Evolutionary conservation across 306 rosid species (phyloP), one percentile per base, ranked within the genome.

Genomic region (Neltuma alba): DNA sequence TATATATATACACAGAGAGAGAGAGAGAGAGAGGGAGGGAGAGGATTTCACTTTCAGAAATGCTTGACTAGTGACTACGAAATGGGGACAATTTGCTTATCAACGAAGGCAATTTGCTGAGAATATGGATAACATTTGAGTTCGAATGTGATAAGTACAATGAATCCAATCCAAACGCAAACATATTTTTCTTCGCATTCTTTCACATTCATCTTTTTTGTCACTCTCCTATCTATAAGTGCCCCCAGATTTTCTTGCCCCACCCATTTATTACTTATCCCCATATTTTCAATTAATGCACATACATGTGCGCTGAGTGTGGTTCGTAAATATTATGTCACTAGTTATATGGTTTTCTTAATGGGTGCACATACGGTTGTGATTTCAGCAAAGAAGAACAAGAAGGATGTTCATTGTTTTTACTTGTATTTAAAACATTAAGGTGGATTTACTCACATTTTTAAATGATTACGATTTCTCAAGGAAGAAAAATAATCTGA

Each of bases 21-120:
- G 54, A 47, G 55, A 16, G 20, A 48, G 55, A 45, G 20, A 16
- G 52, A 15, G n/a, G 4, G 21, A 3, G 55, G 5, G 55, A 38
- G 69, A 60, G n/a, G n/a, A 37, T 75, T 67, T 86, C 76, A 37
- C 85, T 82, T n/a, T 84, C 83, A 2, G 15, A 72, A 31, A 45
- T 71, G 37, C 57, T 71, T 65, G 65, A 58, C 65, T 12, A 12
- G 33, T 50, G 79, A 76, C 84, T 42, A 79, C 52, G 23, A 11
- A 31, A 54, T 57, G 23, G 7, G 42, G 70, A 58, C 42, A 28
- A 61, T 41, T 79, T 76, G 74, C 85, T 81, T 76, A 78, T 52
- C 76, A 41, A 15, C 41, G 84, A 81, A 84, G 85, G 76, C 66
- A 76, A 41, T 38, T 50, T 73, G 70, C 8, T 21, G 40, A 57